These are phyloP conservation scores for Dimocarpus longan DNA, from an alignment of 345 rosid genomes.

Conservation along the genomic window DNA sequence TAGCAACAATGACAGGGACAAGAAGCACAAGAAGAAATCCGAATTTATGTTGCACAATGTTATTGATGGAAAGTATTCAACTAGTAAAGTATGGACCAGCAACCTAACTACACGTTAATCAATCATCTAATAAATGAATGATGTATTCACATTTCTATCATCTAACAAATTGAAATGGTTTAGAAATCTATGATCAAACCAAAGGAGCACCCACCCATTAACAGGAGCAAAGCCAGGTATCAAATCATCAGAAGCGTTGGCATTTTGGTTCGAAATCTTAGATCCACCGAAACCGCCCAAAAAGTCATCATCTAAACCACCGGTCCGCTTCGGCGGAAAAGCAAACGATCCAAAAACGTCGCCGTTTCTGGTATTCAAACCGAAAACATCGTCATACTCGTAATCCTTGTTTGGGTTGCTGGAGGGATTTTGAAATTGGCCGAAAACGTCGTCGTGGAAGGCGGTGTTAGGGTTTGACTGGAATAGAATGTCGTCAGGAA, in stretches of 20 bases:
- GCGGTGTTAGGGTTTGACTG: slow-evolving; percentile 34
- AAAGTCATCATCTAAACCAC: slow-evolving; percentile 51
- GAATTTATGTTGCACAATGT: neutral
- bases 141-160: neutral
- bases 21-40: neutral
- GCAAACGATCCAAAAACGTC: slow-evolving; percentile 51
- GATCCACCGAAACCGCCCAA: slow-evolving; percentile 53
- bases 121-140: neutral
- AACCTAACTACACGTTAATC: neutral
- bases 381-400: slow-evolving; percentile 57
- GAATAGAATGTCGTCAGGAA: slow-evolving; percentile 34
- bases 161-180: neutral
- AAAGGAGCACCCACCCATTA: slow-evolving; percentile 42
- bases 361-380: slow-evolving; percentile 34
- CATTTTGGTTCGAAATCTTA: slow-evolving; percentile 30
- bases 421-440: slow-evolving; percentile 39
- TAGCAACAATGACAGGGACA: neutral
- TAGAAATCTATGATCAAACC: neutral
- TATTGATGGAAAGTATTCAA: neutral
- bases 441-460: slow-evolving; percentile 48
- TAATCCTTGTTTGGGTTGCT: slow-evolving; percentile 35
- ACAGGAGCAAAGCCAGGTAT: slow-evolving; percentile 71
- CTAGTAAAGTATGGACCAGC: neutral
- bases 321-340: slow-evolving; percentile 43
- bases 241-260: slow-evolving; percentile 60